phyloP scores from a whole-genome alignment of 2,329 filamentous ascomycete genomes.

The Zelopaecilomyces penicillatus region DNA sequence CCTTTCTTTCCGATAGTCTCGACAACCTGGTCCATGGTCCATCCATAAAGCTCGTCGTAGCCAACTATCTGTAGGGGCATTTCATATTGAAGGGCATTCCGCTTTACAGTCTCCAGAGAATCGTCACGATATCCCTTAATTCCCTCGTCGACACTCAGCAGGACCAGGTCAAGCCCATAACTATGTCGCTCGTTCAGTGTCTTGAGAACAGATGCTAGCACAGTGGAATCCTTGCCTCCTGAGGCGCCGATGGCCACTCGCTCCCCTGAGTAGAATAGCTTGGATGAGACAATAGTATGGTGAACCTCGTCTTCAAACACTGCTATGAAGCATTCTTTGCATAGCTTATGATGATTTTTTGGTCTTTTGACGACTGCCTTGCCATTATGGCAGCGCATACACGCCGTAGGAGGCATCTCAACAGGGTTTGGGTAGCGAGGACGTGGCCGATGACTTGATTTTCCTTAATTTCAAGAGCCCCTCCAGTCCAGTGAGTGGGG shows the following conservation, averaged over 20 bases:
- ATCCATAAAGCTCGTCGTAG: constrained; percentile 90
- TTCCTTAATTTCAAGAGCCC: no score
- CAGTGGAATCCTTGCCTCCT: constrained; percentile 94
- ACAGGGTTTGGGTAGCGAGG: neutral
- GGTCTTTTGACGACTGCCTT: constrained; percentile 86
- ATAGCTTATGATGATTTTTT: constrained; percentile 91
- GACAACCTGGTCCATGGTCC: constrained; percentile 99
- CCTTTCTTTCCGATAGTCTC: constrained; percentile 94
- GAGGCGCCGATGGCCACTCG: constrained; percentile 90
- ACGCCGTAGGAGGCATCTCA: constrained; percentile 69
- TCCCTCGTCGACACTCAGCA: constrained; percentile 92
- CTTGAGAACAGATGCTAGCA: constrained; percentile 88
- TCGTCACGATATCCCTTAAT: constrained; percentile 97
- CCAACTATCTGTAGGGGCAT: constrained; percentile 90
- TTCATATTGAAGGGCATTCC: constrained; percentile 82
- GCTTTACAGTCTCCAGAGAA: constrained; percentile 89
- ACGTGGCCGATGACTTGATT: no score
- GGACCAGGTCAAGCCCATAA: constrained; percentile 76
- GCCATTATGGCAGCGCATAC: constrained; percentile 65
- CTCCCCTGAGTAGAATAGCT: constrained; percentile 78
- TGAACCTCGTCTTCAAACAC: constrained; percentile 92
- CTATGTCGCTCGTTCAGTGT: constrained; percentile 84
- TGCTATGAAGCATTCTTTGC: constrained; percentile 75
- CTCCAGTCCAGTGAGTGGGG: no score
- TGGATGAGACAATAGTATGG: constrained; percentile 74